Conservation (phyloP, 345 rosid species). For the Limnanthes douglasii region DNA sequence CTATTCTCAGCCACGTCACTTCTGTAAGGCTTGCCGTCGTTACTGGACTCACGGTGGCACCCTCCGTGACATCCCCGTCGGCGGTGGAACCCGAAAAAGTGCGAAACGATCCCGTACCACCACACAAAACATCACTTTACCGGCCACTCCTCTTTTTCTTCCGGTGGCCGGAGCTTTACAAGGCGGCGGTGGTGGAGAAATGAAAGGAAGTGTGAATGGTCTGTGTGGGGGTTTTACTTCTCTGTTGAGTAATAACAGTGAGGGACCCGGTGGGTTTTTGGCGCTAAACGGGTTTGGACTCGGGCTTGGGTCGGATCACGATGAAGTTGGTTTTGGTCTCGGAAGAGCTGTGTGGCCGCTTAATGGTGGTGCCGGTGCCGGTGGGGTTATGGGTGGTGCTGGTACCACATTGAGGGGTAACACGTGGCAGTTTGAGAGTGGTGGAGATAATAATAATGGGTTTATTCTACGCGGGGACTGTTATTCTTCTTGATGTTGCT, state of each 20-base stretch:
- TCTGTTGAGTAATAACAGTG: conserved; percentile 39
- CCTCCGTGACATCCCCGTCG: conserved; percentile 76
- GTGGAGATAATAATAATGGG: conserved; percentile 28
- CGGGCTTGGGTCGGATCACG: conserved; percentile 45
- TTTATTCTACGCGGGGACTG: conserved; percentile 45
- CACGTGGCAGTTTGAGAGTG: conserved; percentile 76
- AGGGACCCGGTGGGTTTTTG: conserved; percentile 49
- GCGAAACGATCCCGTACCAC: conserved; percentile 63
- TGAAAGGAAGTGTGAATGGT: conserved; percentile 12
- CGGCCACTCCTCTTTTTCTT: conserved; percentile 34
- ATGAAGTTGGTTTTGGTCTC: conserved; percentile 50
- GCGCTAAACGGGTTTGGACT: conserved; percentile 63
- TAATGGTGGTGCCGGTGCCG: conserved; percentile 32
- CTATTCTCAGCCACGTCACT: conserved; percentile 96
- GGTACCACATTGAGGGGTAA: conserved; percentile 12
- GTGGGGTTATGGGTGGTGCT: conserved; percentile 9
- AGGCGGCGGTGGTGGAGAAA: conserved; percentile 9
- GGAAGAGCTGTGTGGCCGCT: conserved; percentile 80
- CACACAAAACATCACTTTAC: conserved; percentile 15
- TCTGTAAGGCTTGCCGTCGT: conserved; percentile 92
- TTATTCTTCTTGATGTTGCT: conserved; percentile 80
- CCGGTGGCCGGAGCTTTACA: conserved; percentile 20
- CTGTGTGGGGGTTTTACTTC: conserved; percentile 56
- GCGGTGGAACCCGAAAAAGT: conserved; percentile 74
- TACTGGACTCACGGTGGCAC: conserved; percentile 99